Conservation (phyloP, 768 basidiomycete species). For the Porpolomopsis calyptriformis region DNA sequence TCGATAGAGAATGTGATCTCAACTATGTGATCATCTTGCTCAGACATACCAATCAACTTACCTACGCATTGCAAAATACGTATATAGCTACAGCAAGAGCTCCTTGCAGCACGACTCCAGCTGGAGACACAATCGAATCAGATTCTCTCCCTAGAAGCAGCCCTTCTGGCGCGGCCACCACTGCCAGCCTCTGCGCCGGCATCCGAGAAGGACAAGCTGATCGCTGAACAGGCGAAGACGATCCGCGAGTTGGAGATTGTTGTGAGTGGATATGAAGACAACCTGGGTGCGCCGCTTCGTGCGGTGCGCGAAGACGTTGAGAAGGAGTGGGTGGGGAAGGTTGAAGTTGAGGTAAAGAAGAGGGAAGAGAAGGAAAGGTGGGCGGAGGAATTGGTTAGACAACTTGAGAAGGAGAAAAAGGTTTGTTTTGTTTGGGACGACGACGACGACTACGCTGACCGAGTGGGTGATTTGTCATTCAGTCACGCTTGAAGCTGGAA, state of each 20-base stretch:
- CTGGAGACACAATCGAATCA: conserved; percentile 74
- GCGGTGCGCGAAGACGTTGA: conserved; percentile 65
- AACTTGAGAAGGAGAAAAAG: conserved; percentile 73
- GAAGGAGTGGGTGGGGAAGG: conserved; percentile 52
- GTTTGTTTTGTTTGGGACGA: conserved; percentile 26
- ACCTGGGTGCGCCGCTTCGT: conserved; percentile 56
- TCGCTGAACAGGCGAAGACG: conserved; percentile 61
- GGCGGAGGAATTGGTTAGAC: conserved; percentile 63
- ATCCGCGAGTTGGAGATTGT: conserved; percentile 71
- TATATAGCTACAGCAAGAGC: conserved; percentile 88
- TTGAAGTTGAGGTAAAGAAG: conserved; percentile 47
- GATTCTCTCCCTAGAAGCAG: conserved; percentile 73
- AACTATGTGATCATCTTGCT: background rate
- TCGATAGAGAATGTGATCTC: background rate
- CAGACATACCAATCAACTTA: no score
- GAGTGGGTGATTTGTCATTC: no score
- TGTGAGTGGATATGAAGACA: conserved; percentile 62
- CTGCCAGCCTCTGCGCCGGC: conserved; percentile 56
- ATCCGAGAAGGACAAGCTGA: conserved; percentile 62
- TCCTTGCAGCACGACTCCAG: conserved; percentile 66
- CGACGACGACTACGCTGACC: no score
- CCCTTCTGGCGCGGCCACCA: conserved; percentile 60
- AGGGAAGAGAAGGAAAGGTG: conserved; percentile 64
- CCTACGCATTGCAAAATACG: no score
- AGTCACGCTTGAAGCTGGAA: conserved; percentile 57